phyloP scores from a whole-genome alignment of 495 filamentous ascomycete species.

The Aspergillus biplanus region DNA sequence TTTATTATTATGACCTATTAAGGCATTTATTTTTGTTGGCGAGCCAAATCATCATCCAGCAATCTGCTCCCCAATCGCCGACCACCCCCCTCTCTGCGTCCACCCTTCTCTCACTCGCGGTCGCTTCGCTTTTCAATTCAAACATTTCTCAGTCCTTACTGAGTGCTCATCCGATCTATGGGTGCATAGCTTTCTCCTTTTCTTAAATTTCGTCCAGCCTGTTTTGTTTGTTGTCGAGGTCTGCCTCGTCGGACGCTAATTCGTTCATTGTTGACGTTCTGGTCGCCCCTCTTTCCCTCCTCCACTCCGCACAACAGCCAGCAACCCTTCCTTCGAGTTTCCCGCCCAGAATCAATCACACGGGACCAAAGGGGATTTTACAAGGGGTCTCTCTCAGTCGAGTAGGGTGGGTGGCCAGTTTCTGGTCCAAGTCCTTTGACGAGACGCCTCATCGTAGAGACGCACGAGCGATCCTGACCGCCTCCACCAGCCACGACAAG shows the following conservation, averaged over 20 bases:
- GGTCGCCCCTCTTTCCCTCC: conserved; percentile 19
- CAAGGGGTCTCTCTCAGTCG: not conserved
- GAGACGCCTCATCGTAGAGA: not conserved
- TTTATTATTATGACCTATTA: not conserved
- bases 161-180: too few species aligned
- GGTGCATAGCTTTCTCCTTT: too few species aligned
- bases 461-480: conserved; percentile 17
- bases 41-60: conserved; percentile 6
- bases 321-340: conserved; percentile 10
- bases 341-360: not conserved
- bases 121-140: not conserved
- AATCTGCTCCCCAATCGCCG: not conserved
- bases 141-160: too few species aligned
- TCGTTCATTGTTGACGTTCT: conserved; percentile 20
- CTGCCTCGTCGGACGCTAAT: conserved; percentile 11
- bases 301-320: conserved; percentile 21
- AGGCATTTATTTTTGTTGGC: not conserved
- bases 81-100: not conserved
- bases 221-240: conserved; percentile 4
- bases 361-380: not conserved
- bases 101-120: not conserved
- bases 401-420: not conserved
- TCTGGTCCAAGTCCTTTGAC: not conserved
- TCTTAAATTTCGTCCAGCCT: not conserved
- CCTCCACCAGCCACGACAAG: conserved; percentile 22